phyloP scores from a whole-genome alignment of 768 basidiomycete genomes.

The Guyanaporus albipodus region DNA sequence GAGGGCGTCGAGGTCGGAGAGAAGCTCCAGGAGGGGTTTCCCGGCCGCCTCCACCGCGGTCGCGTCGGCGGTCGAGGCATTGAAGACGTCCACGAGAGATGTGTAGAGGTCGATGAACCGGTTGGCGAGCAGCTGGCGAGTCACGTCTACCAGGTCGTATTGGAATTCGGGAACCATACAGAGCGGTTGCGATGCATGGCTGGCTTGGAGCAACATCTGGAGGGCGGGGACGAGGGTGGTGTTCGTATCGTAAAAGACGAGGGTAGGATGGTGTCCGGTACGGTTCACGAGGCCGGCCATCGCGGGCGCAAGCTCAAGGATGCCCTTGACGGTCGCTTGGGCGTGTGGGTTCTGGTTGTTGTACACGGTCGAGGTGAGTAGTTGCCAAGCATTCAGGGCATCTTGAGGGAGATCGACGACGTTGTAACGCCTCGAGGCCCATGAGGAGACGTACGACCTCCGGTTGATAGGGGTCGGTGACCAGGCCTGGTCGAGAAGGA shows the following conservation, averaged over 20 bases:
- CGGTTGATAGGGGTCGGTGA: constrained; percentile 32
- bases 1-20: constrained; percentile 34
- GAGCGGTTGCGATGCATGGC: constrained; percentile 18
- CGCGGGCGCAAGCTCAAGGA: constrained; percentile 36
- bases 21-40: constrained; percentile 27
- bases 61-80: constrained; percentile 18
- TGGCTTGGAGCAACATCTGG: constrained; percentile 53
- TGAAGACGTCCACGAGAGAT: constrained; percentile 29
- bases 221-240: constrained; percentile 73
- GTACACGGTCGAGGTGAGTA: constrained; percentile 37
- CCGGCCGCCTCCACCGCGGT: constrained; percentile 22
- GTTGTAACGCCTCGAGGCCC: constrained; percentile 35
- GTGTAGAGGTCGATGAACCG: constrained; percentile 34
- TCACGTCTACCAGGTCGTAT: constrained; percentile 38
- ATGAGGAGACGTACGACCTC: constrained; percentile 30
- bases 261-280: constrained; percentile 32
- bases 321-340: constrained; percentile 36
- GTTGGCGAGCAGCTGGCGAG: constrained; percentile 39
- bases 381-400: constrained; percentile 34
- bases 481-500: constrained; percentile 42
- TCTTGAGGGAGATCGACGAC: constrained; percentile 23
- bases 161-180: constrained; percentile 30
- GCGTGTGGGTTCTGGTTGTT: constrained; percentile 32
- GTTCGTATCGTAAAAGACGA: constrained; percentile 37
- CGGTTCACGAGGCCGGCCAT: constrained; percentile 32